Percentiles rank a stretch among this genome's conserved stretches.
These are phyloP conservation scores for Puccinia hordei DNA, from an alignment of 1,284 basidiomycete species.

Conservation along the genomic window DNA sequence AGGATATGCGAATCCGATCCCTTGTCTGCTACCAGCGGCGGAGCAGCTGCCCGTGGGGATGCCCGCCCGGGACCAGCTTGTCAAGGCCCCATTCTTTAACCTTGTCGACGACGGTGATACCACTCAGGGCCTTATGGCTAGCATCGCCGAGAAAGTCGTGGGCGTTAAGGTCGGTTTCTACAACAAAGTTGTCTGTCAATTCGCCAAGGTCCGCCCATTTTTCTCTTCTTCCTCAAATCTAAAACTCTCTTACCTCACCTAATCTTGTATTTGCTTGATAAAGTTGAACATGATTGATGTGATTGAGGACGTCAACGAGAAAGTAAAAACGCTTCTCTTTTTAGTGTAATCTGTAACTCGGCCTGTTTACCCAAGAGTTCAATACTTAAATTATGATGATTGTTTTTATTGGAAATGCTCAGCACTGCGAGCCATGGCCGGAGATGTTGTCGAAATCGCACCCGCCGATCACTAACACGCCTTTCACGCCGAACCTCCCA, in stretches of 20 bases:
- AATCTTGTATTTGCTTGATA: neutral
- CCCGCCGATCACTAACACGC: conserved; percentile 74
- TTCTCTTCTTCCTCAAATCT: neutral
- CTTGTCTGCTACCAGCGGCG: conserved; percentile 45
- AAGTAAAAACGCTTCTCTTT: conserved; percentile 11
- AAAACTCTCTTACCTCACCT: neutral
- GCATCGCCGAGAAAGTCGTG: conserved; percentile 73
- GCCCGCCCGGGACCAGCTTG: conserved; percentile 49
- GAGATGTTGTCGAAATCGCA: conserved; percentile 75
- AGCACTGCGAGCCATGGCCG: conserved; percentile 78
- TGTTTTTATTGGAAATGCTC: conserved; percentile 28
- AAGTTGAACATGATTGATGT: conserved; percentile 47
- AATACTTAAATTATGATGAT: conserved; percentile 22
- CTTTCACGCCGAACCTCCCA: conserved; percentile 79
- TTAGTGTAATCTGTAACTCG: neutral
- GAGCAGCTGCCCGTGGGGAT: conserved; percentile 52
- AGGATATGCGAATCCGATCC: conserved; percentile 29
- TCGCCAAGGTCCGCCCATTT: conserved; percentile 66
- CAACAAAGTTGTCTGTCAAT: conserved; percentile 61
- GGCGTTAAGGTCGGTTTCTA: conserved; percentile 66
- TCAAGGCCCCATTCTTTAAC: conserved; percentile 53
- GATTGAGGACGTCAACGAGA: conserved; percentile 50
- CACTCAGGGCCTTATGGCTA: conserved; percentile 74
- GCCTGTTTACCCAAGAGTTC: conserved; percentile 14
- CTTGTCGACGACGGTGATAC: conserved; percentile 74